A percentile compares a stretch with the other conserved stretches of the same genome.
These are phyloP conservation scores for Clarireedia paspali DNA, from an alignment of 2,329 filamentous ascomycete species.

Conservation along the genomic window DNA sequence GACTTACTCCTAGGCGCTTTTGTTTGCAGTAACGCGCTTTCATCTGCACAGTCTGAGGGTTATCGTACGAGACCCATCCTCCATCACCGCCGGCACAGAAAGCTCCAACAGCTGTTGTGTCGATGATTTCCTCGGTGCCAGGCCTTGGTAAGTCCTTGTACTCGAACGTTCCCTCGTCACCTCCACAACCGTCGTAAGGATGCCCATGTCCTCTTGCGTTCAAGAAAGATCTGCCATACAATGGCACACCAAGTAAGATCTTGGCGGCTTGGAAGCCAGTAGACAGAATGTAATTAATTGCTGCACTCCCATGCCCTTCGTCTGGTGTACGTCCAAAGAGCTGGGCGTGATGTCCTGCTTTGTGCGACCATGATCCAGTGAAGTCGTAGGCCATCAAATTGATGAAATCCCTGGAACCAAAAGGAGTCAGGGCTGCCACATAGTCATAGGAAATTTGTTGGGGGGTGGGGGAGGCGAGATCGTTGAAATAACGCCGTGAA, in stretches of 20 bases:
- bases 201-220: slow-evolving; percentile 58
- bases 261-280: slow-evolving; percentile 63
- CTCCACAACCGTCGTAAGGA: slow-evolving; percentile 44
- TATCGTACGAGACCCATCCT: slow-evolving; percentile 76
- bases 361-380: slow-evolving; percentile 59
- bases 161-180: slow-evolving; percentile 65
- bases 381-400: slow-evolving; percentile 81
- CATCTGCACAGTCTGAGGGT: slow-evolving; percentile 63
- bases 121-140: slow-evolving; percentile 57
- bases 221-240: slow-evolving; percentile 69
- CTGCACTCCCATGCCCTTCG: slow-evolving; percentile 58
- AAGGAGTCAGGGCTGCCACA: not conserved
- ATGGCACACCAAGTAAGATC: slow-evolving; percentile 67
- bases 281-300: slow-evolving; percentile 56
- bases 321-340: slow-evolving; percentile 49
- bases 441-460: too few species aligned
- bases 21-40: slow-evolving; percentile 69
- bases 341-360: slow-evolving; percentile 68
- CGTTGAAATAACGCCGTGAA: not conserved
- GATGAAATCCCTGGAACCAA: slow-evolving; percentile 47
- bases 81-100: slow-evolving; percentile 66
- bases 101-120: slow-evolving; percentile 60
- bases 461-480: not conserved
- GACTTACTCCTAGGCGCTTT: slow-evolving; percentile 53
- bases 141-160: slow-evolving; percentile 60